Evolutionary conservation across 805 yeast species (phyloP).

Genomic region (Starmerella scarabaei): DNA sequence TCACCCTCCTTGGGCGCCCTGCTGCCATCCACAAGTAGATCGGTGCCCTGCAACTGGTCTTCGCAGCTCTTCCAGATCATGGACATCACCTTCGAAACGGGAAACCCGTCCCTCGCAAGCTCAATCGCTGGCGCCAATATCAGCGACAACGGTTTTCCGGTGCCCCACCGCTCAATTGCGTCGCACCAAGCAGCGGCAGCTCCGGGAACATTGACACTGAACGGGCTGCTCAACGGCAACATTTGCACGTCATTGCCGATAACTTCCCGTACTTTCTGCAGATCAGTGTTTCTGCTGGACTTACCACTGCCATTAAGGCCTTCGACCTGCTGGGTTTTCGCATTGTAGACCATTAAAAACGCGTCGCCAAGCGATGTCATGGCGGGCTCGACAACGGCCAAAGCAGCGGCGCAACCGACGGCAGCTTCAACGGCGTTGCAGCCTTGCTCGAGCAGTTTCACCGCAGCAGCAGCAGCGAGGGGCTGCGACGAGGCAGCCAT

Average conservation of each 20-base stretch:
- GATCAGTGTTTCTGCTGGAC: constrained; percentile 39
- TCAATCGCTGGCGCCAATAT: constrained; percentile 37
- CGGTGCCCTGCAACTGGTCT: constrained; percentile 29
- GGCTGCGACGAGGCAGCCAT: constrained; percentile 69
- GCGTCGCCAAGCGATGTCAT: constrained; percentile 32
- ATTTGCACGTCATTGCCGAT: constrained; percentile 32
- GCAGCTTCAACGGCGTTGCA: constrained; percentile 46
- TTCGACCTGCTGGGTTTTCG: constrained; percentile 36
- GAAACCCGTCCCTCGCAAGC: constrained; percentile 55
- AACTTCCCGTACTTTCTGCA: constrained; percentile 23
- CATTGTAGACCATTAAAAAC: constrained; percentile 50
- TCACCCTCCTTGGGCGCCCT: constrained; percentile 48
- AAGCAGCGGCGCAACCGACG: constrained; percentile 32
- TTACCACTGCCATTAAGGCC: constrained; percentile 73
- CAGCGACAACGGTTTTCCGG: constrained; percentile 46
- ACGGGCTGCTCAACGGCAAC: constrained; percentile 41
- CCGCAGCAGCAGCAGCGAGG: constrained; percentile 35
- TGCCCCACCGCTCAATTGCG: constrained; percentile 57
- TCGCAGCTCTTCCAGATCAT: constrained; percentile 36
- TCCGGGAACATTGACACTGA: constrained; percentile 63
- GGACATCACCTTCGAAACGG: constrained; percentile 49
- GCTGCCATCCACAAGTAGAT: constrained; percentile 26
- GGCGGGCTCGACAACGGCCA: constrained; percentile 30
- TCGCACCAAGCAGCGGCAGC: constrained; percentile 72
- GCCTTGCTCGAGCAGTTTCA: constrained; percentile 47